A percentile compares a stretch with the other conserved stretches of the same genome.
These are phyloP conservation scores for Scheffersomyces illinoinensis DNA, from an alignment of 1,139 yeast species.

Conservation along the genomic window DNA sequence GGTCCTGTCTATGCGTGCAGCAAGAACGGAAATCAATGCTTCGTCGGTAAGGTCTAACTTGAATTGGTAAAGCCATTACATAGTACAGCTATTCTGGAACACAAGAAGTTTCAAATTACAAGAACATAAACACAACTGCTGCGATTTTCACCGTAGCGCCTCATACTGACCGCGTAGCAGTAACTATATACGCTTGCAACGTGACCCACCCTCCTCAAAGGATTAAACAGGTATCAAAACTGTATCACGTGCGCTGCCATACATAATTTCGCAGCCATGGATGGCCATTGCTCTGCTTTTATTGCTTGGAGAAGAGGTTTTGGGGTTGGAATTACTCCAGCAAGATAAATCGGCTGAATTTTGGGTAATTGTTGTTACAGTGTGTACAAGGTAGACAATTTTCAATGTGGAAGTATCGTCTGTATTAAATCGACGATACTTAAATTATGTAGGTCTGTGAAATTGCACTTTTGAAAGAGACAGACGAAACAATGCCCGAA, in stretches of 20 bases:
- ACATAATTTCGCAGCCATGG: neutral
- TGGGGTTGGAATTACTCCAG: neutral
- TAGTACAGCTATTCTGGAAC: neutral
- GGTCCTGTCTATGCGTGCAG: neutral
- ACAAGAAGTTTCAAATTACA: neutral
- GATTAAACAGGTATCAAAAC: neutral
- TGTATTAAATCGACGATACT: neutral
- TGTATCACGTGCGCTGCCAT: neutral
- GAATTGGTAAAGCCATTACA: neutral
- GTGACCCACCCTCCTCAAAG: neutral
- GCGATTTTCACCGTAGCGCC: neutral
- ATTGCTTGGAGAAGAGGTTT: neutral
- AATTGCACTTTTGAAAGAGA: neutral
- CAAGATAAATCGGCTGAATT: neutral
- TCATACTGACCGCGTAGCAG: neutral
- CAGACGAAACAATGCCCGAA: neutral
- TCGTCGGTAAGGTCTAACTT: neutral
- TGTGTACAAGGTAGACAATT: neutral
- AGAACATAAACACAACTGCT: neutral
- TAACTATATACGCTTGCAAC: neutral
- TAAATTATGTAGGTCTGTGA: neutral
- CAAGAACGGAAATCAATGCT: neutral
- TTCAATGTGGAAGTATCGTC: neutral
- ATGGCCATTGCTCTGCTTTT: neutral
- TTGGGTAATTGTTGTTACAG: neutral